These are phyloP conservation scores for Aspergillus saccharolyticus DNA, from an alignment of 495 filamentous ascomycete genomes.

Conservation along the genomic window DNA sequence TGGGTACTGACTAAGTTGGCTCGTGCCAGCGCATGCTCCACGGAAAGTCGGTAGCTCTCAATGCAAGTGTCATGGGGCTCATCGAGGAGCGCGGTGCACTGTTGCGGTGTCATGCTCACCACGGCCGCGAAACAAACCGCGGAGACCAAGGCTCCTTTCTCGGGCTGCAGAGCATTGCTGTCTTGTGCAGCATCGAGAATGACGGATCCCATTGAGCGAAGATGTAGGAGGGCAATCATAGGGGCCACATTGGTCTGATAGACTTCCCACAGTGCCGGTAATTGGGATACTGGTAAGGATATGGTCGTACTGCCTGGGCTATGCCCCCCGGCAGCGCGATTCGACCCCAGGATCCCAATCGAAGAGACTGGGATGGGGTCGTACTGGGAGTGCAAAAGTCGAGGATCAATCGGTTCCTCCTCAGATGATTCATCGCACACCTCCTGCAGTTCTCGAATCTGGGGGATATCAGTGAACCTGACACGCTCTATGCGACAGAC, in stretches of 20 bases:
- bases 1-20: slow-evolving; percentile 62
- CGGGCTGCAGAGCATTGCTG: slow-evolving; percentile 40
- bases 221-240: slow-evolving; percentile 56
- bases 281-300: slow-evolving; percentile 49
- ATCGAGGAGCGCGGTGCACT: slow-evolving; percentile 16
- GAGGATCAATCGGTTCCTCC: slow-evolving; percentile 45
- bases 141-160: slow-evolving; percentile 59
- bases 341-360: background rate
- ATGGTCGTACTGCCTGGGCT: background rate
- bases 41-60: slow-evolving; percentile 56
- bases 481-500: background rate
- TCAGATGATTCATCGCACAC: slow-evolving; percentile 49
- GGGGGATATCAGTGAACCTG: background rate
- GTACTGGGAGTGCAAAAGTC: background rate
- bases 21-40: slow-evolving; percentile 61
- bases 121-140: slow-evolving; percentile 67
- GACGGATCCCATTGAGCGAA: slow-evolving; percentile 43
- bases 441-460: slow-evolving; percentile 53
- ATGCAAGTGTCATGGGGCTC: slow-evolving; percentile 32
- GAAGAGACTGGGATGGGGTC: background rate
- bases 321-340: background rate
- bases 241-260: slow-evolving; percentile 62
- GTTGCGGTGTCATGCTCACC: slow-evolving; percentile 49
- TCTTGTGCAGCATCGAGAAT: slow-evolving; percentile 22
- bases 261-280: slow-evolving; percentile 56